These are phyloP conservation scores for Maudiozyma saulgeensis DNA, from an alignment of 805 yeast genomes.

Conservation along the genomic window DNA sequence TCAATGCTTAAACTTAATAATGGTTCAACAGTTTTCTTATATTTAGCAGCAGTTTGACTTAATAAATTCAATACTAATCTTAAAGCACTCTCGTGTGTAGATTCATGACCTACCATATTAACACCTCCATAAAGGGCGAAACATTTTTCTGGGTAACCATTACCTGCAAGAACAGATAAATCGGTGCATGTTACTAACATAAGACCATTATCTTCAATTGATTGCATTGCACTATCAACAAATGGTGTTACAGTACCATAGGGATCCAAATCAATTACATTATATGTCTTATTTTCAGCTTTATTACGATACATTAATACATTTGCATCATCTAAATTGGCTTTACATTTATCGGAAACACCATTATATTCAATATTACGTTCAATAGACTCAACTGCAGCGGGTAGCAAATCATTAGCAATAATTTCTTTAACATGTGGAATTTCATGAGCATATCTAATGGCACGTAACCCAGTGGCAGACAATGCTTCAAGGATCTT, in stretches of 20 bases:
- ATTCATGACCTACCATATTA: slow-evolving; percentile 66
- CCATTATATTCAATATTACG: slow-evolving; percentile 62
- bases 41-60: slow-evolving; percentile 78
- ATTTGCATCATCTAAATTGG: slow-evolving; percentile 88
- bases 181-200: slow-evolving; percentile 93
- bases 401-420: slow-evolving; percentile 83
- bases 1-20: slow-evolving; percentile 78
- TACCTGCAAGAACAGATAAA: slow-evolving; percentile 89
- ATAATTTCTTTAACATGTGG: slow-evolving; percentile 63
- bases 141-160: slow-evolving; percentile 94
- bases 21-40: slow-evolving; percentile 82
- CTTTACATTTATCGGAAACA: slow-evolving; percentile 44
- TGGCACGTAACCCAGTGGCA: slow-evolving; percentile 92
- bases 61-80: slow-evolving; percentile 72
- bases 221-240: slow-evolving; percentile 81
- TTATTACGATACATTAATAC: slow-evolving; percentile 53
- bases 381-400: slow-evolving; percentile 75
- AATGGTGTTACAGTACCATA: slow-evolving; percentile 97
- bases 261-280: slow-evolving; percentile 90
- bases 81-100: slow-evolving; percentile 88
- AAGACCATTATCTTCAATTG: slow-evolving; percentile 76
- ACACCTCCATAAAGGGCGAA: slow-evolving; percentile 91
- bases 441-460: slow-evolving; percentile 86
- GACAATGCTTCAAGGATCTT: slow-evolving; percentile 81
- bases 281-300: slow-evolving; percentile 44